Conservation (phyloP, 2,329 filamentous ascomycete genomes). For the Colletotrichum paranaense region DNA sequence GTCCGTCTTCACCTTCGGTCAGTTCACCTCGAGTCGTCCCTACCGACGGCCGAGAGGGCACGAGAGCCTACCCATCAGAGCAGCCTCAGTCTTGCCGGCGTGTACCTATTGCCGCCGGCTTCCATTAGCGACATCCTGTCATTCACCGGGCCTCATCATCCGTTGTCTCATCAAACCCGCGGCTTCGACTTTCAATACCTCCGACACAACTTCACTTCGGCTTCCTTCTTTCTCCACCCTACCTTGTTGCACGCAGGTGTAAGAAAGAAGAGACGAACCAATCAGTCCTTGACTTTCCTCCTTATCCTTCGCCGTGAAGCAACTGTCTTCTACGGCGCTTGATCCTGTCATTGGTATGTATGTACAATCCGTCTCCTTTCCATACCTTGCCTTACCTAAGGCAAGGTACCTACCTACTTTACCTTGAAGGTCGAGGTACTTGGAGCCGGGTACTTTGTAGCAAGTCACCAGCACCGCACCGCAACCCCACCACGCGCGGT, state of each 20-base stretch:
- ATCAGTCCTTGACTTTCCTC: background rate
- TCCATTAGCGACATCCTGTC: background rate
- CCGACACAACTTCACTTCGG: background rate
- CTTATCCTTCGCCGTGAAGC: too few species aligned
- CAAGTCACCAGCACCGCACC: slow-evolving; percentile 12
- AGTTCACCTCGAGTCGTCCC: slow-evolving; percentile 2
- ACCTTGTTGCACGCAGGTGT: background rate
- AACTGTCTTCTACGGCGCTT: too few species aligned
- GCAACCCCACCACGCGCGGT: slow-evolving; percentile 25
- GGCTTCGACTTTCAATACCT: background rate
- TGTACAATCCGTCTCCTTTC: too few species aligned
- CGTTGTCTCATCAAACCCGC: background rate
- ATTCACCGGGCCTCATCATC: background rate
- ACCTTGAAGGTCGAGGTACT: slow-evolving; percentile 4
- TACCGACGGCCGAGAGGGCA: background rate
- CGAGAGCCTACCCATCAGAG: background rate
- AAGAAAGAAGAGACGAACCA: background rate
- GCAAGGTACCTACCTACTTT: background rate
- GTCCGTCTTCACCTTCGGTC: background rate
- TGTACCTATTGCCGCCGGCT: background rate
- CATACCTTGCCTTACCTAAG: too few species aligned
- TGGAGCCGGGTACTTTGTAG: slow-evolving; percentile 21
- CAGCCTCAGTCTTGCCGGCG: background rate
- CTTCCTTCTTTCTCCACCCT: background rate
- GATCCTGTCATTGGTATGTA: too few species aligned